A percentile compares a stretch with the other conserved stretches of the same genome.
Evolutionary conservation across 306 rosid species (phyloP).

Genomic region (Delonix regia): DNA sequence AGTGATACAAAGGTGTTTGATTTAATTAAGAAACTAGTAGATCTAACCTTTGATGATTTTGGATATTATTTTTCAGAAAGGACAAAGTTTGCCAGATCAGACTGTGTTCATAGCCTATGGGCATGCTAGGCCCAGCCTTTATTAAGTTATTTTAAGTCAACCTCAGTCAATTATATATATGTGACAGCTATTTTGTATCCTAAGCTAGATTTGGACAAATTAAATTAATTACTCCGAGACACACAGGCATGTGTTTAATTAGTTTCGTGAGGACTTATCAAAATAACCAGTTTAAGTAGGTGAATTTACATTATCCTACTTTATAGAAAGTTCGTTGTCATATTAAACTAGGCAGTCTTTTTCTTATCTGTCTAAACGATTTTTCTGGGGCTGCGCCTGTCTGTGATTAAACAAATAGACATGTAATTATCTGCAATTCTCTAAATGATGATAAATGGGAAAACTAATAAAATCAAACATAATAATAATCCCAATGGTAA

Average conservation of each 20-base stretch:
- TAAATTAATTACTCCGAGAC: background rate
- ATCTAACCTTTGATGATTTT: background rate
- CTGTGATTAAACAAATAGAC: too few species aligned
- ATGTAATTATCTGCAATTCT: background rate
- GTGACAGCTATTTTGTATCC: background rate
- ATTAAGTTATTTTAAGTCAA: background rate
- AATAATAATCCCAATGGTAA: background rate
- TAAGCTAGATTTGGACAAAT: background rate
- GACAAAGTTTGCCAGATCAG: constrained; percentile 23
- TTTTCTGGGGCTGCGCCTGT: background rate
- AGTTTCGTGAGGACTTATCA: background rate
- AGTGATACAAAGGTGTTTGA: background rate
- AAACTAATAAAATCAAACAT: background rate
- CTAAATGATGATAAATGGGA: background rate
- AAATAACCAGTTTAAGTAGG: background rate
- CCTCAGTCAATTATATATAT: constrained; percentile 14
- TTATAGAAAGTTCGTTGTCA: constrained; percentile 8
- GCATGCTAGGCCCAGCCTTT: background rate
- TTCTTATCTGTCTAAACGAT: background rate
- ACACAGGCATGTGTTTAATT: background rate
- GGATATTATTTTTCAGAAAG: background rate
- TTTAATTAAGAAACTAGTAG: background rate
- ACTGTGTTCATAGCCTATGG: background rate
- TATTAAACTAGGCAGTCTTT: background rate
- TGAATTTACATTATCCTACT: background rate